phyloP scores from a whole-genome alignment of 208 protist species.

The Trypanosoma scelopori region DNA sequence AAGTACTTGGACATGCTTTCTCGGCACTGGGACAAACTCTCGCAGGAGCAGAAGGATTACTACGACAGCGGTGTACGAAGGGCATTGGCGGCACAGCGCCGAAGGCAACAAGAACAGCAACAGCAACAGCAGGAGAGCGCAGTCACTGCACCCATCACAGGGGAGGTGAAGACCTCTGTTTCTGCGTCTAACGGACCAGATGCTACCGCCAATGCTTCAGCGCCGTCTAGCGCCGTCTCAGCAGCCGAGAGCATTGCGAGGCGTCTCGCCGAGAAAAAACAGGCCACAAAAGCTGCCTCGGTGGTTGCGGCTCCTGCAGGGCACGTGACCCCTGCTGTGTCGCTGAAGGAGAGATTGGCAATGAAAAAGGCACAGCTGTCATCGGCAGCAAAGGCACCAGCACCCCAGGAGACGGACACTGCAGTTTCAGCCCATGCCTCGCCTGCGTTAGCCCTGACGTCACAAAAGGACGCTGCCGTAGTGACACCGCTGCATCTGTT shows the following conservation, averaged over 20 bases:
- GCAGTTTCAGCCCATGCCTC: not conserved
- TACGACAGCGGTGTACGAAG: conserved; percentile 72
- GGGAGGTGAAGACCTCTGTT: not conserved
- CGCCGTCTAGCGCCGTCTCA: conserved; percentile 6
- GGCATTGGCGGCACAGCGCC: conserved; percentile 34
- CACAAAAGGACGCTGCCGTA: conserved; percentile 10
- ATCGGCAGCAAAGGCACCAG: conserved; percentile 4
- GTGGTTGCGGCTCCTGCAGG: not conserved
- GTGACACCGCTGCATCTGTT: conserved; percentile 11
- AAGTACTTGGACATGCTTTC: conserved; percentile 59
- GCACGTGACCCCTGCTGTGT: conserved; percentile 10
- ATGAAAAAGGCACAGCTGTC: conserved; percentile 32
- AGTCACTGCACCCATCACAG: not conserved
- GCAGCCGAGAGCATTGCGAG: conserved; percentile 43
- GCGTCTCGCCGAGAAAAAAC: conserved; percentile 50
- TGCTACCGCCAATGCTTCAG: not conserved
- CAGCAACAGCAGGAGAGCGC: not conserved
- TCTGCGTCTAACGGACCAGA: not conserved
- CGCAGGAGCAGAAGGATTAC: conserved; percentile 66
- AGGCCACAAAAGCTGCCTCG: conserved; percentile 14
- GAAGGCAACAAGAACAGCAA: conserved; percentile 14
- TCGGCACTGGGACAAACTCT: conserved; percentile 66
- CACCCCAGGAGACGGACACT: conserved; percentile 4
- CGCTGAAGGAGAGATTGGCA: conserved; percentile 30
- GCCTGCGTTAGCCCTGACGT: not conserved